Base-by-base conservation (phyloP, 2,329 filamentous ascomycete genomes). In the Coniella vitis region DNA sequence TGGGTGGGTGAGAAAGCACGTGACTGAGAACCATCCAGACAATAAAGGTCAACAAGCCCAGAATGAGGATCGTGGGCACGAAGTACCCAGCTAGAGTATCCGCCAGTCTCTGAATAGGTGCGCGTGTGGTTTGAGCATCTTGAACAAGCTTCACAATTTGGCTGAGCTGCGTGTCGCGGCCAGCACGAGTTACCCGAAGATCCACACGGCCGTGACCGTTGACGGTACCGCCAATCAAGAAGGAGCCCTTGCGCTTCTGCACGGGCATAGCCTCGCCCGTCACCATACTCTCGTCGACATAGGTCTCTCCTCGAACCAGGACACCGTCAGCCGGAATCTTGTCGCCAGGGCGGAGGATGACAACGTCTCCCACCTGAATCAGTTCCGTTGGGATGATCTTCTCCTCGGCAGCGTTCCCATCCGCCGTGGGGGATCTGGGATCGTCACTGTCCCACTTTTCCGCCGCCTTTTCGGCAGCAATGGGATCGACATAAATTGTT, bases 131-230 rank as follows among this genome's bases (percentile, higher is more conserved):
- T 66, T 98, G 93, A 3, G 93, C 93, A 64, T 96, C 89, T 66
- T 98, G 93, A 0, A 98, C 93, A n/a, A 97, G 79, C 66, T 91
- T 93, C 55, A 98, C 93, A 56, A 98, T 98, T 67, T 97, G 93
- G 67, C 90, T 95, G 48, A 98, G 83, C 65, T 97, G 91, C 1
- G 93, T 98, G 62, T 98, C 91, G 54, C 90, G 86, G 42, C 93
- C 93, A 32, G 91, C 90, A 58, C 91, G 81, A 3, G 87, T 95
- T 51, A 98, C 93, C 38, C 87, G 83, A 66, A 97, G 93, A 64
- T 97, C 93, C 35, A 96, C 73, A 41, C 91, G 83, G 3, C 93
- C 93, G 55, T 90, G 86, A 20, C 90, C 89, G 63, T 98, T 98
- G 61, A 98, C 91, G 2, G 93, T 97, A 25, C 93, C 93, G 44